These are phyloP conservation scores for Neonectria faginata DNA, from an alignment of 2,329 filamentous ascomycete genomes.

Conservation along the genomic window DNA sequence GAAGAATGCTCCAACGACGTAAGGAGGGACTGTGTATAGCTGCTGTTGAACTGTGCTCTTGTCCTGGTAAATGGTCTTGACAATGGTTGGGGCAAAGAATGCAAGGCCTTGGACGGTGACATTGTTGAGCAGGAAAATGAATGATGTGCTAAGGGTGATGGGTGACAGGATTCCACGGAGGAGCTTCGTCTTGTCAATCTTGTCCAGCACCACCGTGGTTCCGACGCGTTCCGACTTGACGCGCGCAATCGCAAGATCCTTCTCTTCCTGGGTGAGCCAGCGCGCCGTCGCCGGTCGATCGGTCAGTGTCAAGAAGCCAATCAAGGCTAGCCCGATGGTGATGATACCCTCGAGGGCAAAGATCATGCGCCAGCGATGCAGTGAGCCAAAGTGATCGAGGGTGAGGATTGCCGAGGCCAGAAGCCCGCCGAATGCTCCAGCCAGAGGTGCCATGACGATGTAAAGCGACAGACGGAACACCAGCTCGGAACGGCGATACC, in stretches of 20 bases:
- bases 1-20: conserved; percentile 76
- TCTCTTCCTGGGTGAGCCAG: conserved; percentile 72
- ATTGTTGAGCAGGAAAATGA: conserved; percentile 73
- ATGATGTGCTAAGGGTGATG: conserved; percentile 59
- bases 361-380: conserved; percentile 74
- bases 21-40: conserved; percentile 77
- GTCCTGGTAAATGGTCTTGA: conserved; percentile 60
- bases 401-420: conserved; percentile 71
- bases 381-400: conserved; percentile 64
- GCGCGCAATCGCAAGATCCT: conserved; percentile 64
- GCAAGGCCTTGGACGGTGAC: conserved; percentile 78
- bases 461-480: conserved; percentile 72
- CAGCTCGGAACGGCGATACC: conserved; percentile 72
- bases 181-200: conserved; percentile 68
- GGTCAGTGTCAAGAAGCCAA: conserved; percentile 71
- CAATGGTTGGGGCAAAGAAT: conserved; percentile 78
- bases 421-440: conserved; percentile 74
- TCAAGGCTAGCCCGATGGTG: conserved; percentile 60
- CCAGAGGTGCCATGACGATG: conserved; percentile 73
- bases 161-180: conserved; percentile 72
- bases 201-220: conserved; percentile 66
- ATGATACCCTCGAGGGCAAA: conserved; percentile 77
- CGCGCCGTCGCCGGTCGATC: conserved; percentile 72
- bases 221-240: conserved; percentile 62
- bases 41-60: conserved; percentile 69